Conservation (phyloP, 139 green algal genomes). For the Protoeuglena noctilucae region DNA sequence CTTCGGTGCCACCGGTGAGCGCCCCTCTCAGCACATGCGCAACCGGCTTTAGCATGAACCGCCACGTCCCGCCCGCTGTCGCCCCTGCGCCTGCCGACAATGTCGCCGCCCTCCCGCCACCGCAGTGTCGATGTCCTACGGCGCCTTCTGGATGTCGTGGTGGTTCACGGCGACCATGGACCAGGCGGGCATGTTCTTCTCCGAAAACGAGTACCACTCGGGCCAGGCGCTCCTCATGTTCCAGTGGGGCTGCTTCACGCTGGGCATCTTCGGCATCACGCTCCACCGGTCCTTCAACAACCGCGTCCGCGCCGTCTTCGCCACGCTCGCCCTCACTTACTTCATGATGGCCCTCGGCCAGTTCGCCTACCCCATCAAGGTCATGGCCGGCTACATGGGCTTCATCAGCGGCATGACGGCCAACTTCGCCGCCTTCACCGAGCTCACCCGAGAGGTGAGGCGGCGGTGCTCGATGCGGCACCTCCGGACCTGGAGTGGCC, state of each 20-base stretch:
- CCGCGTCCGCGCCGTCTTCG: slow-evolving; percentile 25
- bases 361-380: slow-evolving; percentile 6
- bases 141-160: slow-evolving; percentile 43
- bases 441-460: no score
- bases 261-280: slow-evolving; percentile 31
- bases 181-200: not conserved
- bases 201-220: not conserved
- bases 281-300: slow-evolving; percentile 22
- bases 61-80: no score
- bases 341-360: slow-evolving; percentile 31
- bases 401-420: slow-evolving; percentile 32
- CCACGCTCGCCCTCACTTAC: slow-evolving; percentile 34
- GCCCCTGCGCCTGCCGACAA: no score
- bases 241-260: slow-evolving; percentile 43
- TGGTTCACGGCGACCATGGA: slow-evolving; percentile 11
- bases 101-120: no score
- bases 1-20: slow-evolving; percentile 47
- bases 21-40: no score
- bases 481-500: no score
- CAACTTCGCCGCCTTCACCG: slow-evolving; percentile 39
- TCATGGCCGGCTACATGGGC: slow-evolving; percentile 37
- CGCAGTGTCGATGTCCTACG: slow-evolving; percentile 45
- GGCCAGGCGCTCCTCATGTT: slow-evolving; percentile 23
- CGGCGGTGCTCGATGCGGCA: no score
- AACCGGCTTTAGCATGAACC: no score